Evolutionary conservation across 1,284 basidiomycete species (phyloP).

Genomic region (Inonotus obliquus): DNA sequence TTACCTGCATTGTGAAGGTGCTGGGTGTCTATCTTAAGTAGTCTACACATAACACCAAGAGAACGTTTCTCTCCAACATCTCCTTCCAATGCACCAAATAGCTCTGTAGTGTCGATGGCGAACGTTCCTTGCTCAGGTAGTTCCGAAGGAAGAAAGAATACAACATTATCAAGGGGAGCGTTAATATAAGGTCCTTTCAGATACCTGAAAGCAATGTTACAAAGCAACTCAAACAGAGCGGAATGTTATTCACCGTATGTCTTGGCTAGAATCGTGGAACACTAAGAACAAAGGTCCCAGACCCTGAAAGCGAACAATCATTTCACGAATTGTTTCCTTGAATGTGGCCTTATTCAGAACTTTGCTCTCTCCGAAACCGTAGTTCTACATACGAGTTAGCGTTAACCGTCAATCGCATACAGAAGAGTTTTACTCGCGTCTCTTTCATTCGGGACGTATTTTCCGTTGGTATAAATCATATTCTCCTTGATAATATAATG

Average conservation of each 20-base stretch:
- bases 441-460: conserved; percentile 57
- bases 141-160: conserved; percentile 51
- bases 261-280: conserved; percentile 72
- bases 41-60: conserved; percentile 55
- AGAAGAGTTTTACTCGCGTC: conserved; percentile 39
- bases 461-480: conserved; percentile 48
- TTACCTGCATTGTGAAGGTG: conserved; percentile 82
- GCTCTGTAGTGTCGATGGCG: conserved; percentile 65
- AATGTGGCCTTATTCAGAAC: conserved; percentile 46
- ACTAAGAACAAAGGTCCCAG: conserved; percentile 70
- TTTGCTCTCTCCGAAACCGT: conserved; percentile 60
- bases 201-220: conserved; percentile 35
- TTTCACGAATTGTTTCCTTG: conserved; percentile 44
- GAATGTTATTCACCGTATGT: conserved; percentile 53
- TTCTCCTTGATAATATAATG: conserved; percentile 69
- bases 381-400: conserved; percentile 39
- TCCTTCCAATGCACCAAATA: conserved; percentile 69
- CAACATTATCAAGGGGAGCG: conserved; percentile 48
- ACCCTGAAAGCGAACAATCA: conserved; percentile 40
- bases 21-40: conserved; percentile 51
- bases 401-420: background rate
- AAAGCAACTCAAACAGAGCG: background rate
- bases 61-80: conserved; percentile 42
- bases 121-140: conserved; percentile 51
- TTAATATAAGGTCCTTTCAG: conserved; percentile 43